These are phyloP conservation scores for Epichloe sibirici DNA, from an alignment of 2,329 filamentous ascomycete genomes.

Conservation along the genomic window DNA sequence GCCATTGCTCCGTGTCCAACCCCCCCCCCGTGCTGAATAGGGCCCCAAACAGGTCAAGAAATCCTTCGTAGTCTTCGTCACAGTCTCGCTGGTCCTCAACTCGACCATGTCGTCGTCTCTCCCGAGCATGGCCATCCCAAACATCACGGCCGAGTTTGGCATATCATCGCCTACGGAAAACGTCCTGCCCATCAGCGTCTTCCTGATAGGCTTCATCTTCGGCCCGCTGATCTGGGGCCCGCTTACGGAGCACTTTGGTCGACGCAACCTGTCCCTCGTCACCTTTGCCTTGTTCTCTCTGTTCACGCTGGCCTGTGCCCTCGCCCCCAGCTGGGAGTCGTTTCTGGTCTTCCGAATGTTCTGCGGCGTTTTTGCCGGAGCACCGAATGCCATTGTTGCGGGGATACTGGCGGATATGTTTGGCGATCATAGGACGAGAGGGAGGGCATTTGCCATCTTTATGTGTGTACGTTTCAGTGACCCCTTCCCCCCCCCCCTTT, in stretches of 20 bases:
- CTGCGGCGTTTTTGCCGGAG: conserved; percentile 36
- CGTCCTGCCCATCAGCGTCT: conserved; percentile 50
- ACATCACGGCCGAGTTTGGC: conserved; percentile 44
- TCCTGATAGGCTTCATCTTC: conserved; percentile 51
- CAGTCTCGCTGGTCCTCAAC: conserved; percentile 51
- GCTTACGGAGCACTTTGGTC: conserved; percentile 49
- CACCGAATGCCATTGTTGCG: conserved; percentile 46
- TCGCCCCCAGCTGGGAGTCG: conserved; percentile 36
- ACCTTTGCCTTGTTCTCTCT: conserved; percentile 33
- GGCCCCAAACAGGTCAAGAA: conserved; percentile 35
- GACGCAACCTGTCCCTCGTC: conserved; percentile 29
- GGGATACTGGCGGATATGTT: conserved; percentile 55
- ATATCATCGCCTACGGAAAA: conserved; percentile 33
- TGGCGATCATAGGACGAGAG: conserved; percentile 34
- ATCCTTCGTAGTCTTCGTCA: conserved; percentile 37
- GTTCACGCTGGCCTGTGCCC: conserved; percentile 40
- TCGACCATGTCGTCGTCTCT: conserved; percentile 54
- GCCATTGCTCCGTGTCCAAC: too few species aligned
- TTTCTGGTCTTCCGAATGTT: conserved; percentile 43
- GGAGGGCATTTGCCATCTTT: conserved; percentile 50
- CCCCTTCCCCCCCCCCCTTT: too few species aligned
- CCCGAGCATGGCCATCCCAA: conserved; percentile 49
- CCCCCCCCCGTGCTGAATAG: background rate
- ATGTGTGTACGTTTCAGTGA: conserved; percentile 36
- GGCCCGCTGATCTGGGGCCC: conserved; percentile 52